Percentiles rank a stretch among this genome's conserved stretches.
Evolutionary conservation across 192 early-diverging fungal genomes (phyloP).

Genomic region (Spizellomyces sp.): DNA sequence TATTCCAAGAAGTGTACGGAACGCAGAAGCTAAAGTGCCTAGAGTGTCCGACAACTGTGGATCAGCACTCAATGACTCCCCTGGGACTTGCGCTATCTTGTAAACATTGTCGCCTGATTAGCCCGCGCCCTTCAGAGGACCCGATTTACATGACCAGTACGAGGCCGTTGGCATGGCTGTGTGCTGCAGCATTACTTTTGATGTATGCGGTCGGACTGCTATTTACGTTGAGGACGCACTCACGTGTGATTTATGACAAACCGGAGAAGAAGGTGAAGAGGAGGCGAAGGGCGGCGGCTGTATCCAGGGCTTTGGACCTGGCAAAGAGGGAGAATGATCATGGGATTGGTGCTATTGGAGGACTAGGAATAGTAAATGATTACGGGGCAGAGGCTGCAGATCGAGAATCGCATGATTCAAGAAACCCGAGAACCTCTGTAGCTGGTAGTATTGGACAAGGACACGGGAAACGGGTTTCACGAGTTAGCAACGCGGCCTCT

Average conservation of each 20-base stretch:
- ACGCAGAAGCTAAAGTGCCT: constrained; percentile 62
- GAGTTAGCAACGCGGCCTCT: background rate
- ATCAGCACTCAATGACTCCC: background rate
- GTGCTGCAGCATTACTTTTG: constrained; percentile 73
- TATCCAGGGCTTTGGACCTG: constrained; percentile 25
- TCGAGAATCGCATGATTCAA: background rate
- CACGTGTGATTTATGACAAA: constrained; percentile 72
- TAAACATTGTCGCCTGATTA: constrained; percentile 66
- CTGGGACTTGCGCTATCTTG: constrained; percentile 27
- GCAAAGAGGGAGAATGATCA: background rate
- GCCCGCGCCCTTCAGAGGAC: constrained; percentile 71
- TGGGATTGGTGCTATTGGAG: background rate
- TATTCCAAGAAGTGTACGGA: constrained; percentile 93
- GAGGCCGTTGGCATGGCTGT: constrained; percentile 84
- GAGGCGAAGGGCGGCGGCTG: background rate
- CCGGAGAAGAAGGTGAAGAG: constrained; percentile 39
- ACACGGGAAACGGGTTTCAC: background rate
- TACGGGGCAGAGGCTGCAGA: background rate
- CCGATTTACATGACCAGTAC: constrained; percentile 79
- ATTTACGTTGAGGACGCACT: constrained; percentile 93
- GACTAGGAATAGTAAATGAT: background rate
- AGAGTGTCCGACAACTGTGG: constrained; percentile 38
- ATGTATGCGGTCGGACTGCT: constrained; percentile 88
- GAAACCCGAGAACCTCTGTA: background rate
- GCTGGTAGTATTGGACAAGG: background rate